Percentiles rank a stretch among this genome's conserved stretches.
Evolutionary conservation across 805 yeast genomes (phyloP).

Genomic region (Yamadazyma ubonensis): DNA sequence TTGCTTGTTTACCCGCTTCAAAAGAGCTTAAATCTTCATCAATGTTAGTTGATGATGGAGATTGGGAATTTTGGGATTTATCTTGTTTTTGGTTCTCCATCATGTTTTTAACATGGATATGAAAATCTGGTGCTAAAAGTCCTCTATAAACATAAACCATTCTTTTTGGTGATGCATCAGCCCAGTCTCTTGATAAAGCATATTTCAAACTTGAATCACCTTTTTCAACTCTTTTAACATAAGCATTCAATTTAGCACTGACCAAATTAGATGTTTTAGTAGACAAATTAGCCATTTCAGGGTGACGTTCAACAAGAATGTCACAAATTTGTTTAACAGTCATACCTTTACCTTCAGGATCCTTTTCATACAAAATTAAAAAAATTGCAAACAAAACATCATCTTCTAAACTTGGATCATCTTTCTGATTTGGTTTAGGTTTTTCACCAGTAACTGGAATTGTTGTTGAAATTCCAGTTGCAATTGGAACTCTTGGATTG

Average conservation of each 20-base stretch:
- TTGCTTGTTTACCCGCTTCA: slow-evolving; percentile 36
- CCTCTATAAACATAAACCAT: slow-evolving; percentile 89
- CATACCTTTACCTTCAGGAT: slow-evolving; percentile 72
- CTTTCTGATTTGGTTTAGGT: slow-evolving; percentile 67
- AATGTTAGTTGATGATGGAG: no score
- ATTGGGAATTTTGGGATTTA: no score
- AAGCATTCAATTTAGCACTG: slow-evolving; percentile 79
- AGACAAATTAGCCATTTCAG: slow-evolving; percentile 78
- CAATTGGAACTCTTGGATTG: slow-evolving; percentile 50
- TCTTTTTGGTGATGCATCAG: slow-evolving; percentile 84
- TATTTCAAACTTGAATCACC: slow-evolving; percentile 73
- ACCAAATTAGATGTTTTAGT: slow-evolving; percentile 80
- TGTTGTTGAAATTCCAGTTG: slow-evolving; percentile 73
- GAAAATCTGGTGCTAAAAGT: slow-evolving; percentile 69
- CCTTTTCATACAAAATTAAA: slow-evolving; percentile 66
- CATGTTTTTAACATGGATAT: slow-evolving; percentile 64
- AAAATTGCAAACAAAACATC: slow-evolving; percentile 76
- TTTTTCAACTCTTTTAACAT: slow-evolving; percentile 80
- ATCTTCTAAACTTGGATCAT: slow-evolving; percentile 62
- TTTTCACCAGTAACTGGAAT: slow-evolving; percentile 75
- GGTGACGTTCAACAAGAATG: slow-evolving; percentile 67
- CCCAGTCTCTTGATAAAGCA: slow-evolving; percentile 85
- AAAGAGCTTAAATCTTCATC: slow-evolving; percentile 25
- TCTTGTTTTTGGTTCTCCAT: slow-evolving; percentile 38
- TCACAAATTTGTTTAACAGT: slow-evolving; percentile 89